Base-by-base conservation (phyloP, 257 asterid genomes). In the Echites panduratus region DNA sequence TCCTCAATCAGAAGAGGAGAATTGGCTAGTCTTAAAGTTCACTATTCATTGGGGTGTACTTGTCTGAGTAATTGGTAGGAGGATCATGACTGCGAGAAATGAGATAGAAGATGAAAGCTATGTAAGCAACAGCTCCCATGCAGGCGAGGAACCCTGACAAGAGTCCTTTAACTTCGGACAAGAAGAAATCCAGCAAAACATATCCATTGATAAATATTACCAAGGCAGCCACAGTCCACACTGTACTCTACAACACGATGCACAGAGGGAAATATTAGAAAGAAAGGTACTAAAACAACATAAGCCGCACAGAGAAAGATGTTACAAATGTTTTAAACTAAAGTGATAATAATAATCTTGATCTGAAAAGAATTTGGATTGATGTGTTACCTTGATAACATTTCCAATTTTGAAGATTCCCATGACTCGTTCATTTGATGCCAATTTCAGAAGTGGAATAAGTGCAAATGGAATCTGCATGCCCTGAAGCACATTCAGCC, bases 391-490 rank as follows among this genome's bases (percentile, higher is more conserved):
- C 94, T 87, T 87, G 24, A 80, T 47, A 10, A 78, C 70, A 49
- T 85, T 79, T 70, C 91, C 96, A 57, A 90, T 83, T n/a, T 75
- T 86, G 70, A 90, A 90, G 22, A 71, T 71, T 56, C 95, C 96
- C 92, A 88, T 87, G 68, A 88, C 61, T 17, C 81, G 82, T 80
- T 90, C 91, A 5, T 82, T 83, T 4, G 95, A 70, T 19, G 87
- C 96, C 68, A 90, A 71, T 52, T 87, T 89, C 10, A 90, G 84
- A 70, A 88, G 89, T 43, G 96, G 96, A 43, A 90, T 78, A 12
- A 90, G 85, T 4, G 92, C 95, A 70, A 88, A 90, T 0, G 96
- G 96, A 0, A 90, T 90, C 68, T 86, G 92, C 89, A 90, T 75
- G 0, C 95, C 96, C 69, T 90, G 96, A 71, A 90, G 85, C 50